These are phyloP conservation scores for Russula olivacea DNA, from an alignment of 768 basidiomycete genomes.

Conservation along the genomic window DNA sequence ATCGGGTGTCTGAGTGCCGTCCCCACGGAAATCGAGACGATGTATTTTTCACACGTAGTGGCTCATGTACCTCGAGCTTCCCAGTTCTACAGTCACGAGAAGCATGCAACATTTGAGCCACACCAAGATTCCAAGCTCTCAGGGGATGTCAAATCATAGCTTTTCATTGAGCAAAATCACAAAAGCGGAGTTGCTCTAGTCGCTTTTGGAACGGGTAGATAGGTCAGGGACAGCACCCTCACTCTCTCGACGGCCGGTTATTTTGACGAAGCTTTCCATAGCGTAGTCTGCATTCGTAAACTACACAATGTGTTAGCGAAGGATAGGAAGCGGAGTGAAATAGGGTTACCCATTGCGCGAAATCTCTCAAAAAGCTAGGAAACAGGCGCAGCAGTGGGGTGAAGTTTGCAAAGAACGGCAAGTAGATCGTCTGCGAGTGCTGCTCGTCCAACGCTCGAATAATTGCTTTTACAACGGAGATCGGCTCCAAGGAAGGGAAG, in stretches of 20 bases:
- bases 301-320: constrained; percentile 33
- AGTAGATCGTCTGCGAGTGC: constrained; percentile 60
- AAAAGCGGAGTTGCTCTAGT: constrained; percentile 1
- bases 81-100: neutral
- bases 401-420: constrained; percentile 70
- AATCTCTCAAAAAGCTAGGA: constrained; percentile 70
- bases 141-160: neutral
- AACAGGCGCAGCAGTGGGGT: constrained; percentile 49
- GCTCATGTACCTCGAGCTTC: neutral
- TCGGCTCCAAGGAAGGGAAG: constrained; percentile 65
- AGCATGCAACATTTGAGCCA: neutral
- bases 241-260: constrained; percentile 23
- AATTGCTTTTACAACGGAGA: constrained; percentile 72
- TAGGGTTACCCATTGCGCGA: constrained; percentile 61
- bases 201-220: constrained; percentile 14
- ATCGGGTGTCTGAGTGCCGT: constrained; percentile 10
- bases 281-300: constrained; percentile 61
- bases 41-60: neutral
- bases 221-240: constrained; percentile 13
- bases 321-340: neutral
- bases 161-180: neutral
- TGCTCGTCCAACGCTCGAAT: constrained; percentile 78
- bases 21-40: neutral
- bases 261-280: constrained; percentile 63
- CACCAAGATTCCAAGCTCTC: neutral